Evolutionary conservation across 139 green algal species (phyloP).

Genomic region (Coelastrella sp.): DNA sequence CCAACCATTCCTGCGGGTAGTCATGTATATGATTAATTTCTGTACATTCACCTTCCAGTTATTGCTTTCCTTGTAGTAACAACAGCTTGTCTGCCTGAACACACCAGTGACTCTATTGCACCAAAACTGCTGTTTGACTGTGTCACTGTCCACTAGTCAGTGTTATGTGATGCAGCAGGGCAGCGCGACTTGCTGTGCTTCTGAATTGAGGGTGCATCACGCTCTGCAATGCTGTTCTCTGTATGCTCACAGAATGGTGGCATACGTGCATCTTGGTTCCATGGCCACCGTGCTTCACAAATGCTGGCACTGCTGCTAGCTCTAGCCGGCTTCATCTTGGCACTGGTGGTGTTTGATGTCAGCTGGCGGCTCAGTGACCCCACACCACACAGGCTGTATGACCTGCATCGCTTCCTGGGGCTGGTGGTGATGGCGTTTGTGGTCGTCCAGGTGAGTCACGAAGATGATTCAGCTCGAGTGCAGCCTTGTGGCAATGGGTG

Average conservation of each 20-base stretch:
- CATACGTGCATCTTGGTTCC: conserved; percentile 21
- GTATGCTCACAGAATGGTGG: conserved; percentile 1
- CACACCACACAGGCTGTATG: neutral
- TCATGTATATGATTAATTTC: too few relatives aligned
- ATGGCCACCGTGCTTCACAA: neutral
- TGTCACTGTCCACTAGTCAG: too few relatives aligned
- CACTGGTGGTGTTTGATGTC: neutral
- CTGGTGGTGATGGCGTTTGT: conserved; percentile 29
- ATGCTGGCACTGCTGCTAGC: neutral
- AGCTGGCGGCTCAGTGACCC: neutral
- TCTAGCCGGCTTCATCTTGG: conserved; percentile 18
- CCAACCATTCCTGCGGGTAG: neutral
- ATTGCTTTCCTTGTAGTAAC: too few relatives aligned
- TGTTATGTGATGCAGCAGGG: neutral
- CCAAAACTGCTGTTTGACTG: too few relatives aligned
- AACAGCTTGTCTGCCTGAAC: too few relatives aligned
- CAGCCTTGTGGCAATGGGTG: neutral
- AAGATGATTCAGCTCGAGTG: too few relatives aligned
- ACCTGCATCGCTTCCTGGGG: conserved; percentile 16
- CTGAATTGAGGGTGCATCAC: neutral
- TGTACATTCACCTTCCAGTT: too few relatives aligned
- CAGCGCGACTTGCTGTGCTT: neutral
- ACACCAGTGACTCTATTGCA: too few relatives aligned
- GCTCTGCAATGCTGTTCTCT: neutral
- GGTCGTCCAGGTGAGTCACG: conserved; percentile 1